Percentiles rank a stretch among this genome's conserved stretches.
These are phyloP conservation scores for Kitagawia praeruptora DNA, from an alignment of 129 eudicot genomes.

Conservation along the genomic window DNA sequence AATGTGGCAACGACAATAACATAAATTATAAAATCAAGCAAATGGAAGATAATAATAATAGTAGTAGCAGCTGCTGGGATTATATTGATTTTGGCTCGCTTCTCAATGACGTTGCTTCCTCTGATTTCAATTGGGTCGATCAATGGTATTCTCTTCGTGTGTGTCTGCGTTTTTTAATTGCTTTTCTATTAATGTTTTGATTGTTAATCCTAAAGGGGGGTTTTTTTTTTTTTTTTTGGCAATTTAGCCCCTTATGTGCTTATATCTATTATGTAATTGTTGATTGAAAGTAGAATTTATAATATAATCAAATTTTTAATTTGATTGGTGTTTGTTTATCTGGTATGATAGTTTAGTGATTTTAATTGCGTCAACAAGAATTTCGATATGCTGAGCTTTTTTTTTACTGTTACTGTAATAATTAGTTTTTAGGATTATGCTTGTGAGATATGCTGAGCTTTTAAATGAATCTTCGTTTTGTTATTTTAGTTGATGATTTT, in stretches of 20 bases:
- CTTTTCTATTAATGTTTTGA: neutral
- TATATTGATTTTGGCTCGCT: slow-evolving; percentile 37
- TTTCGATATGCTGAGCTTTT: too few species aligned
- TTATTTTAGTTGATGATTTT: neutral
- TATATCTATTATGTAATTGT: too few species aligned
- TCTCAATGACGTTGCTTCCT: slow-evolving; percentile 41
- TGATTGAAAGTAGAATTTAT: neutral
- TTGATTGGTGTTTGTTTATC: too few species aligned
- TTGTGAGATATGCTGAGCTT: neutral
- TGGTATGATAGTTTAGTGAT: too few species aligned
- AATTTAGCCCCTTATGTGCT: too few species aligned
- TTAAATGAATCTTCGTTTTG: neutral
- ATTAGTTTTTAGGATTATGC: too few species aligned
- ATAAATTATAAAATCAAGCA: too few species aligned
- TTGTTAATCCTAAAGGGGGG: neutral
- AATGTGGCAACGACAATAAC: neutral
- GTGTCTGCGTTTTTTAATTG: neutral
- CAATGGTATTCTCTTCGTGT: slow-evolving; percentile 17
- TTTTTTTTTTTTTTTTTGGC: too few species aligned
- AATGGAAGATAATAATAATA: too few species aligned
- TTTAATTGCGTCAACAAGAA: too few species aligned
- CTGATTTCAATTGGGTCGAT: slow-evolving; percentile 44
- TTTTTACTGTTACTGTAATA: too few species aligned
- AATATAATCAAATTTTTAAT: too few species aligned
- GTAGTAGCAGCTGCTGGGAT: slow-evolving; percentile 30